Base-by-base conservation (phyloP, 2,329 filamentous ascomycete species). In the Macrophomina phaseolina region DNA sequence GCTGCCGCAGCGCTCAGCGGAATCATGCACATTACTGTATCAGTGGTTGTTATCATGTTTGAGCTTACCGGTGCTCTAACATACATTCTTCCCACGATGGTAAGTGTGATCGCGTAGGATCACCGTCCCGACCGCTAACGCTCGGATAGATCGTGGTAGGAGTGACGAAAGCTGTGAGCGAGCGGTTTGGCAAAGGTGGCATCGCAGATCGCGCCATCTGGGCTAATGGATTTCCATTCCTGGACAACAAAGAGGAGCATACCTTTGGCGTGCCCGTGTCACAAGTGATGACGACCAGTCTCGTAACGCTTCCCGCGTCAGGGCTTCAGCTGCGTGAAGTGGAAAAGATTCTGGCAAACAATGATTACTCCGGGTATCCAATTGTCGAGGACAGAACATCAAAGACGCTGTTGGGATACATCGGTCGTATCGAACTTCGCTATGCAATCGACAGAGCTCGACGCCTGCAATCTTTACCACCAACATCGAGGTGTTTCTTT, bases 41-140 rank as follows among this genome's bases (percentile, higher is more conserved):
- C 94, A 0, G 93, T 99, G 9, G 94, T 97, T 2, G 95, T 99
- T 74, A 99, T 99, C 78, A 98, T 99, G 95, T 98, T 98, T 75
- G 95, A 99, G 79, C 86, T 99, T 58, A 99, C 95, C 0, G 95
- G 95, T n/a, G 95, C 95, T 6, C 82, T 98, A 68, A 97, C 94
- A 1, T 99, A 99, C 75, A 98, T 99, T 70, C 82, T 99, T 34
- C 95, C 95, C 0, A 98, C 94, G 14, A 99, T 99, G 95, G 84
- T 86, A 75, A 69, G 81, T 52, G 7, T 16, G 2, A 5, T 9
- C 9, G 28, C 73, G 32, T 12, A 40, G 2, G 32, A 6, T 23
- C 45, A 6, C 40, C 18, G 45, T 61, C 1, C 14, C 32, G n/a
- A 52, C 18, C 40, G 14, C 34, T 34, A 62, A 58, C 66, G 48